Base-by-base conservation (phyloP, 2,329 filamentous ascomycete species). In the Cladosporium sp. region DNA sequence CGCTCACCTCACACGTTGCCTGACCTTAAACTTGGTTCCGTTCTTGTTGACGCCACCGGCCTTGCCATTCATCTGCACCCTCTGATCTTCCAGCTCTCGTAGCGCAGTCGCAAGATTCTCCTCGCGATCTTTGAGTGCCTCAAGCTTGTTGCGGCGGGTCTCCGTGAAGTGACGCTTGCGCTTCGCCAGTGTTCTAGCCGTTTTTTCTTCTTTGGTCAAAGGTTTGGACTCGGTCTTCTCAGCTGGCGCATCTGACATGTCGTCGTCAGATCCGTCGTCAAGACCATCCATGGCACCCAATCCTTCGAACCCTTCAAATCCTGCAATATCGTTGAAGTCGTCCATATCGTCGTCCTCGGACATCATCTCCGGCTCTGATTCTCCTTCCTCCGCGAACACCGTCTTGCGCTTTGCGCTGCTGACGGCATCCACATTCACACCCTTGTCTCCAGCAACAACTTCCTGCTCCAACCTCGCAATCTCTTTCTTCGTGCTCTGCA, bases 1-100 rank as follows among this genome's bases (percentile, higher is more conserved):
- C 25, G 26, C 64, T 75, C 70, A 88, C 71, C 81, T 80, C 80
- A 88, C 89, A 69, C 87, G 79, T 78, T 88, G 85, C 64, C 86
- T 79, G 53, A 86, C 79, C 79, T 88, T 89, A 81, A 86, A 89
- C 71, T 87, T 88, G 70, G 86, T 79, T 10, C 87, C 87, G 65
- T 85, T 80, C 76, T 88, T 88, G 76, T 88, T 89, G 63, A 84
- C 80, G 0, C 87, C 87, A 21, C 86, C 87, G 3, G 86, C 79
- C 1, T 81, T 83, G 67, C 84, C 84, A 68, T 82, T 83, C 86
- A 89, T 89, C 75, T 83, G 84, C 11, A 83, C 86, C 56, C 86
- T 80, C 74, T 89, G 87, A 68, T 82, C 75, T 51, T 88, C 86
- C 25, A 89, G 75, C 70, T 85, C 83, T 26, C 82, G 78, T 68